These are phyloP conservation scores for Dryadomyces quercivorus DNA, from an alignment of 2,329 filamentous ascomycete genomes.

Conservation along the genomic window DNA sequence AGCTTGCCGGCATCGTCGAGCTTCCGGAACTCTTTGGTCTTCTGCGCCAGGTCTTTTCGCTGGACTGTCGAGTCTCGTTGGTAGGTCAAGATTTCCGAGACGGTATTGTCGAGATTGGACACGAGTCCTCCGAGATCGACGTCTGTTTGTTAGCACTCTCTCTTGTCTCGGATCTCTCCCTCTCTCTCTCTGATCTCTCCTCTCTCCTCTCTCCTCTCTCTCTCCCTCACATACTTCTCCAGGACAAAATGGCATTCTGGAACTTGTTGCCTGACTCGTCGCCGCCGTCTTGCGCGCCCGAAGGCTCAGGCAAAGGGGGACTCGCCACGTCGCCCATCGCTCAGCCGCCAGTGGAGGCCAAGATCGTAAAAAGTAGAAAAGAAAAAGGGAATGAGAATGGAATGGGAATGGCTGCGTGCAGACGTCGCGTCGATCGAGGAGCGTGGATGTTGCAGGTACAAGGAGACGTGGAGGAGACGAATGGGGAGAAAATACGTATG, in stretches of 20 bases:
- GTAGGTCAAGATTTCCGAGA: conserved; percentile 87
- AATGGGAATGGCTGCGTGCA: too few relatives aligned
- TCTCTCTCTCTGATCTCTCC: too few relatives aligned
- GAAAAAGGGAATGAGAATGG: background rate
- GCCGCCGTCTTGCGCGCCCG: background rate
- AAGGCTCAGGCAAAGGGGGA: conserved; percentile 4
- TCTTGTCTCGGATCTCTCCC: background rate
- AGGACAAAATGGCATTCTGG: conserved; percentile 87
- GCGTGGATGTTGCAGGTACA: too few relatives aligned
- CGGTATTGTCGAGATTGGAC: conserved; percentile 76
- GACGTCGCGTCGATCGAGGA: too few relatives aligned
- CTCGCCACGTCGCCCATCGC: conserved; percentile 11
- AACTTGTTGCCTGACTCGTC: conserved; percentile 74
- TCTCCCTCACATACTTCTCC: conserved; percentile 58
- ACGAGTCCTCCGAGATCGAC: conserved; percentile 80
- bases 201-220: background rate
- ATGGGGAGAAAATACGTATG: background rate
- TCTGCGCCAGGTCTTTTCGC: conserved; percentile 93
- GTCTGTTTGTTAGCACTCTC: conserved; percentile 35
- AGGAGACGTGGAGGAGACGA: background rate
- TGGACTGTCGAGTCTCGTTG: conserved; percentile 94
- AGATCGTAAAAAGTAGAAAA: background rate
- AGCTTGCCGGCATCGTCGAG: conserved; percentile 82
- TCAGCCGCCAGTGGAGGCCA: background rate
- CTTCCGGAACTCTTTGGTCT: conserved; percentile 96